Conservation (phyloP, 169 alveolate species). For the Theileria orientalis region DNA sequence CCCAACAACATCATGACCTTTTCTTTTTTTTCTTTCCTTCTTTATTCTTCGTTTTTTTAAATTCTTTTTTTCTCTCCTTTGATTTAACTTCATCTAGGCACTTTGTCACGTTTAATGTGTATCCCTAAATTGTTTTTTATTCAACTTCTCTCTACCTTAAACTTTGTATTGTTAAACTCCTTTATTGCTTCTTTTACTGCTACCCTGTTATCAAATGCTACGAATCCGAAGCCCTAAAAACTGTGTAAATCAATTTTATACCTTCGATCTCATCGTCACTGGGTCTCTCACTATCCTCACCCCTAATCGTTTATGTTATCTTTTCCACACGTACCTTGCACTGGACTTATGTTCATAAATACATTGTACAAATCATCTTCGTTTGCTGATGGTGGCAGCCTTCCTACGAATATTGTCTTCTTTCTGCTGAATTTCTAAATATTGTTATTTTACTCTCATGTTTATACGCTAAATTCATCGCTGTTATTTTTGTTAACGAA, state of each 20-base stretch:
- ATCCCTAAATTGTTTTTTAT: conserved; percentile 16
- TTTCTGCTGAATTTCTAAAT: conserved; percentile 55
- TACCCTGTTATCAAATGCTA: conserved; percentile 41
- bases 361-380: conserved; percentile 55
- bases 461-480: conserved; percentile 38
- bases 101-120: conserved; percentile 53
- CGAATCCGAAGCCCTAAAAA: conserved; percentile 60
- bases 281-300: conserved; percentile 59
- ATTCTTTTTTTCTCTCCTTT: conserved; percentile 18
- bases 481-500: conserved; percentile 39
- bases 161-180: conserved; percentile 33
- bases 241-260: background rate
- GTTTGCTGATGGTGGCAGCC: conserved; percentile 49
- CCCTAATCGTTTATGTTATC: background rate
- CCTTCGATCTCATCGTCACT: conserved; percentile 44
- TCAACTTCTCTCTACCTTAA: conserved; percentile 11
- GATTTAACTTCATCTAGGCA: conserved; percentile 39
- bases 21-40: background rate
- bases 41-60: conserved; percentile 16
- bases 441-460: background rate
- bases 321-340: conserved; percentile 28
- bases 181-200: conserved; percentile 58
- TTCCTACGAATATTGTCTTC: conserved; percentile 61
- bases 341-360: conserved; percentile 46
- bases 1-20: conserved; percentile 10